These are phyloP conservation scores for Leccinum ponderosum DNA, from an alignment of 1,284 basidiomycete genomes.

Conservation along the genomic window DNA sequence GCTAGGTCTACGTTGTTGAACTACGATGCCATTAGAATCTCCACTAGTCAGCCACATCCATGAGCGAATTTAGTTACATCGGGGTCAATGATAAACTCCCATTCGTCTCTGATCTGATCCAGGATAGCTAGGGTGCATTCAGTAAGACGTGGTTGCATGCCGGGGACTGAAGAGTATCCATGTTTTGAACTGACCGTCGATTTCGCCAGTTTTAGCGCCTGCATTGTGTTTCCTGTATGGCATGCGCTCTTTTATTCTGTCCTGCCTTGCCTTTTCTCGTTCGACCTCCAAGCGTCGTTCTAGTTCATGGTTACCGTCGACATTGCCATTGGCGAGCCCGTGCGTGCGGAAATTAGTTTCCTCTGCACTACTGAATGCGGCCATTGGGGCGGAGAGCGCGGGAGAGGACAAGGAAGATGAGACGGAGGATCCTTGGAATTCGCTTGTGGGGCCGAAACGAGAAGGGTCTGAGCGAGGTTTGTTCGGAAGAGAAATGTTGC, in stretches of 20 bases:
- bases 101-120: conserved; percentile 83
- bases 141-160: conserved; percentile 4
- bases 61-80: conserved; percentile 55
- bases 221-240: conserved; percentile 56
- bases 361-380: conserved; percentile 68
- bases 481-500: conserved; percentile 32
- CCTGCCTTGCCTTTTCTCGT: conserved; percentile 58
- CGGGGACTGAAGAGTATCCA: neutral
- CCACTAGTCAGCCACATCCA: neutral
- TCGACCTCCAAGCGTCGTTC: conserved; percentile 60
- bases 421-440: conserved; percentile 26
- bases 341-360: conserved; percentile 46
- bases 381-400: conserved; percentile 53
- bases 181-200: conserved; percentile 59
- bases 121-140: conserved; percentile 61
- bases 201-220: conserved; percentile 64
- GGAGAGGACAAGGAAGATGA: conserved; percentile 44
- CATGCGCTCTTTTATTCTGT: conserved; percentile 63
- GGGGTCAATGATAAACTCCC: conserved; percentile 85
- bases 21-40: conserved; percentile 38
- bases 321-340: conserved; percentile 52
- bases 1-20: conserved; percentile 93
- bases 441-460: conserved; percentile 34
- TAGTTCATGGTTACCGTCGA: conserved; percentile 49
- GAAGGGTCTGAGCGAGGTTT: conserved; percentile 35